phyloP scores from a whole-genome alignment of 1,284 basidiomycete genomes.

The Ustilago shanxiensis region DNA sequence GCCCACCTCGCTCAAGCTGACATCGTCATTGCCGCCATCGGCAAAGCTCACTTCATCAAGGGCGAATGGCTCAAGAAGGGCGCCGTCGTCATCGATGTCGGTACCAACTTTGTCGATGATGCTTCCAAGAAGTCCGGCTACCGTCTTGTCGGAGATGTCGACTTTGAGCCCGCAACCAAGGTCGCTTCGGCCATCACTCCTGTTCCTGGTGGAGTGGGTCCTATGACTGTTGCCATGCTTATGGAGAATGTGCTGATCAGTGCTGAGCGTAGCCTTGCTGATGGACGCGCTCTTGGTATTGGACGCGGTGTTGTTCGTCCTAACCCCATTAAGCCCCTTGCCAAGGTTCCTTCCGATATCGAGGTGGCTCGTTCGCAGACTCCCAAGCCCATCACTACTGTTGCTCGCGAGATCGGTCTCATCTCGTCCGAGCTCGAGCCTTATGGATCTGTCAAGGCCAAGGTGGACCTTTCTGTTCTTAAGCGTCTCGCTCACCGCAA shows the following conservation, averaged over 20 bases:
- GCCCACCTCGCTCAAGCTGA: constrained; percentile 84
- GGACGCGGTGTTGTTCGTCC: constrained; percentile 77
- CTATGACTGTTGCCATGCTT: constrained; percentile 98
- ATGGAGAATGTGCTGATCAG: constrained; percentile 94
- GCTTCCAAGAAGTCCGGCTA: constrained; percentile 91
- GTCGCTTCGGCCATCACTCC: constrained; percentile 93
- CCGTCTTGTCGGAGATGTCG: constrained; percentile 95
- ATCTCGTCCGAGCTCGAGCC: constrained; percentile 88
- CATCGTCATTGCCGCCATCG: constrained; percentile 93
- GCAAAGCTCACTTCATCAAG: constrained; percentile 88
- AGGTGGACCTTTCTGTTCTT: constrained; percentile 90
- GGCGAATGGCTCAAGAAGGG: constrained; percentile 97
- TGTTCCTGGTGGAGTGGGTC: constrained; percentile 93
- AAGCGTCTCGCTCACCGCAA: constrained; percentile 86
- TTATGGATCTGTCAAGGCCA: constrained; percentile 97
- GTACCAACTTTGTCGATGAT: constrained; percentile 93
- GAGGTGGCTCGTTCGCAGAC: constrained; percentile 95
- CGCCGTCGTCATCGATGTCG: constrained; percentile 78
- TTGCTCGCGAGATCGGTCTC: constrained; percentile 91
- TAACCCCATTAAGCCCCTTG: constrained; percentile 81
- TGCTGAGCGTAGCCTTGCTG: constrained; percentile 82
- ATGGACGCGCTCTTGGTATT: constrained; percentile 77
- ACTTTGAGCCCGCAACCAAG: constrained; percentile 81
- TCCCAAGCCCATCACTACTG: constrained; percentile 86
- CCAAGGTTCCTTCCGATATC: constrained; percentile 86